Base-by-base conservation (phyloP, 2,329 filamentous ascomycete species). In the Verticillium tricorpus region DNA sequence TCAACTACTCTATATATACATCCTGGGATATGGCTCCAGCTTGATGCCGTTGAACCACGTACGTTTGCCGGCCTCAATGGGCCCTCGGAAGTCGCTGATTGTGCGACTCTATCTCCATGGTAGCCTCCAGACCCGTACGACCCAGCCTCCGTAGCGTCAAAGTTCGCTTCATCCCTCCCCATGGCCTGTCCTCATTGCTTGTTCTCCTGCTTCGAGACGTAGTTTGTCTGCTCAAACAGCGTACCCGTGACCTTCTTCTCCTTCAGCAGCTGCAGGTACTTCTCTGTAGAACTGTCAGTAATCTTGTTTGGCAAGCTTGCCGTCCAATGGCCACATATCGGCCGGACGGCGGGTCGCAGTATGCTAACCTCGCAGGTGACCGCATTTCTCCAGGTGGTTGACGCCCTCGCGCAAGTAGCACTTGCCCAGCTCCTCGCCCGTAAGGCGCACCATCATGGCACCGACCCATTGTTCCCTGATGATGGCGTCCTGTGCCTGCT, bases 361-460 rank as follows among this genome's bases (percentile, higher is more conserved):
- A 58, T 58, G 80, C 89, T 82, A 75, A 95, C 91, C 91, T 89
- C 91, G 84, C 77, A 94, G 76, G 70, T 85, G 81, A 67, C 90
- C 91, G 76, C 91, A 95, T 80, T 94, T 95, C 83, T 94, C 91
- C 75, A 95, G 78, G 75, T 95, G 91, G 77, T 95, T 95, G 67
- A 93, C 90, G 61, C 91, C 92, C 78, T 95, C 90, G 68, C 86
- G 83, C 77, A 87, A 86, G 78, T 95, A 95, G 82, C 91, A 95
- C 80, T 92, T 94, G 77, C 88, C 84, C 80, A 95, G 81, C 81
- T 95, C 91, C 75, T 94, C 89, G 66, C 90, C 82, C 61, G 95
- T 90, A 66, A 95, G 79, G 64, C 91, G 84, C 62, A 89, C 90
- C 91, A 93, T 95, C 91, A 95, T 95, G 74, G 89, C 88, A 74